Conservation (phyloP, 306 rosid species). For the Pterocarpus macrocarpus region DNA sequence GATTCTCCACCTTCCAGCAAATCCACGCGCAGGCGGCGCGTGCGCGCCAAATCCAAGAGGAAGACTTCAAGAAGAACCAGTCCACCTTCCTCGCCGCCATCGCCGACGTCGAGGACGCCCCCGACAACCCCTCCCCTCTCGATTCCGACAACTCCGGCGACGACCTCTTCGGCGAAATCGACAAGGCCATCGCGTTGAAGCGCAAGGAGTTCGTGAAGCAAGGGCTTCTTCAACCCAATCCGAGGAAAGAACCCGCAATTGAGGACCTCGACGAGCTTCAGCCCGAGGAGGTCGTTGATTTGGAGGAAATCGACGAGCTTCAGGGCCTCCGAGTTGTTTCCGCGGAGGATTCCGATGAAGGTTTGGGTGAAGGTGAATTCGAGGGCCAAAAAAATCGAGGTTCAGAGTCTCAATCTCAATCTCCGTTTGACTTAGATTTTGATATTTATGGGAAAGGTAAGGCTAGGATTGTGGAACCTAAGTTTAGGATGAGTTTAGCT, state of each 20-base stretch:
- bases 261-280: conserved; percentile 64
- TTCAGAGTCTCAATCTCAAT: conserved; percentile 46
- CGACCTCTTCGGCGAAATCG: conserved; percentile 87
- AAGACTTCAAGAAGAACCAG: conserved; percentile 77
- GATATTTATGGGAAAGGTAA: conserved; percentile 77
- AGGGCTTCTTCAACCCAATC: conserved; percentile 87
- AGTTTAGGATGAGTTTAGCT: conserved; percentile 83
- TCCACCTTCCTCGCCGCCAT: conserved; percentile 86
- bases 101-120: conserved; percentile 81
- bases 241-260: conserved; percentile 53
- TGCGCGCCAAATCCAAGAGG: conserved; percentile 72
- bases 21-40: conserved; percentile 82
- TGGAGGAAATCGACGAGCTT: conserved; percentile 83
- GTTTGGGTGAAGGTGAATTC: conserved; percentile 36
- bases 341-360: conserved; percentile 51
- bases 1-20: conserved; percentile 81
- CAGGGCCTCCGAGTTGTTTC: conserved; percentile 57
- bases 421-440: conserved; percentile 82
- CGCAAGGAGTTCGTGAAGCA: conserved; percentile 89
- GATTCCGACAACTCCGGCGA: conserved; percentile 59
- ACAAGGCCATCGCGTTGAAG: conserved; percentile 84
- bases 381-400: conserved; percentile 27
- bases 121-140: conserved; percentile 49
- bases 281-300: conserved; percentile 77
- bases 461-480: conserved; percentile 84